Base-by-base conservation (phyloP, 805 yeast species). In the Starmera quercuum region DNA sequence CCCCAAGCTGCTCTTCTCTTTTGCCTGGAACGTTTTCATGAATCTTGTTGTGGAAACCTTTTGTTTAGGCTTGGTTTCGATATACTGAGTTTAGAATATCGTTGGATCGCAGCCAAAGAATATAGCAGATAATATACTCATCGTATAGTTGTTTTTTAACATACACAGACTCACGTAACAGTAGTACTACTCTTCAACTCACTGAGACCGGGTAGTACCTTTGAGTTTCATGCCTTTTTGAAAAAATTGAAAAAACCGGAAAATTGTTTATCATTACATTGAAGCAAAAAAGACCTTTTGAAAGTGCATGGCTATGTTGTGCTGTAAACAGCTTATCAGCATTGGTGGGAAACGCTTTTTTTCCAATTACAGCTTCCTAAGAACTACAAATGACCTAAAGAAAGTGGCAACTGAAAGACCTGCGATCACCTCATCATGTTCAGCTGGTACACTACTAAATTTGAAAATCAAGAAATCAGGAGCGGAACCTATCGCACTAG, bases 401-500 rank as follows among this genome's bases (percentile, higher is more conserved):
- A 23, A 35, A 7, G 22, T 32, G 12, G n/a, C 24, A 6, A 18
- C 28, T 2, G 15, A 16, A 8, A 24, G 30, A 9, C 34, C 35
- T 14, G 29, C 35, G 5, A 33, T 49, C 20, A 39, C 43, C 42
- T 75, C 79, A 8, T 68, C 76, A 34, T 73, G 88, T 54, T 58
- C 68, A 45, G 79, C 83, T 33, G 87, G 97, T 39, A 81, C 92
- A 0, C 66, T 71, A 8, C 63, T 83, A 40, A 79, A 80, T 42
- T 61, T 87, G 49, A 82, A 83, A 47, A 69, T 90, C 29, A 73
- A 73, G 52, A 87, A 86, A 52, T 67, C 70, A 24, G 94, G 90
- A n/a, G 75, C 79, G 39, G 96, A 87, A 46, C 86, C 94, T 7
- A 77, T 85, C 5, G 97, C 97, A 2, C 58, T 82, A 35, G 85